These are phyloP conservation scores for Lunasporangiospora selenospora DNA, from an alignment of 192 early-diverging fungal genomes.

Conservation along the genomic window DNA sequence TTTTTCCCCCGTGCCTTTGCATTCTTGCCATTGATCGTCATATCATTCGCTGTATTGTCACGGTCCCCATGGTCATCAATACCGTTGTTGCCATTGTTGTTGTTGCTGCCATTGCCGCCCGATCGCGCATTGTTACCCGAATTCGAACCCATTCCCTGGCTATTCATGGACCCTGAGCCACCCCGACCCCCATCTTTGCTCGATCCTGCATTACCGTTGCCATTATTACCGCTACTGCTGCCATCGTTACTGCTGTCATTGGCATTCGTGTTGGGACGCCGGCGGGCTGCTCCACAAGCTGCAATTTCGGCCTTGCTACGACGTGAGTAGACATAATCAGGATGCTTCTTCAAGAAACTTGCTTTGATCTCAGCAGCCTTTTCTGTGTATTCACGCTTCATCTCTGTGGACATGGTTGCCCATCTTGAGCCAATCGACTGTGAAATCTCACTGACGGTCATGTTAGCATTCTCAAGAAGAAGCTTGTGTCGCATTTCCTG, in stretches of 20 bases:
- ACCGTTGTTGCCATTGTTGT: neutral
- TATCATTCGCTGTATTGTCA: slow-evolving; percentile 1
- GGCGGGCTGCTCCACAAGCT: slow-evolving; percentile 50
- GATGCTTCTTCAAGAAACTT: slow-evolving; percentile 57
- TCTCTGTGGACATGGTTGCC: slow-evolving; percentile 48
- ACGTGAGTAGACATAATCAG: slow-evolving; percentile 64
- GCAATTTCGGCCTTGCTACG: slow-evolving; percentile 65
- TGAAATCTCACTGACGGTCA: slow-evolving; percentile 64
- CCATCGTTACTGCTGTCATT: neutral
- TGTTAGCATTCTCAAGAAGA: slow-evolving; percentile 58
- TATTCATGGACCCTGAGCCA: no score
- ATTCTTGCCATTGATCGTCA: slow-evolving; percentile 44
- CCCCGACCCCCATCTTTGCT: neutral
- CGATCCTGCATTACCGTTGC: neutral
- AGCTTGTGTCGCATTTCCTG: slow-evolving; percentile 64
- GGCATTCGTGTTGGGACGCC: slow-evolving; percentile 4
- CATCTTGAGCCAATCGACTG: slow-evolving; percentile 62
- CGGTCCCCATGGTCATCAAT: neutral
- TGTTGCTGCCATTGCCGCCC: neutral
- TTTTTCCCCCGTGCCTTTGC: slow-evolving; percentile 66
- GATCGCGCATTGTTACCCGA: neutral
- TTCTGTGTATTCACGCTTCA: slow-evolving; percentile 54
- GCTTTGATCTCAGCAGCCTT: slow-evolving; percentile 55
- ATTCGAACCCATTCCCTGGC: no score
- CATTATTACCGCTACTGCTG: neutral